Evolutionary conservation across 2,329 filamentous ascomycete species (phyloP), one percentile per base, ranked within the genome.

Genomic region (Coleophoma crateriformis): DNA sequence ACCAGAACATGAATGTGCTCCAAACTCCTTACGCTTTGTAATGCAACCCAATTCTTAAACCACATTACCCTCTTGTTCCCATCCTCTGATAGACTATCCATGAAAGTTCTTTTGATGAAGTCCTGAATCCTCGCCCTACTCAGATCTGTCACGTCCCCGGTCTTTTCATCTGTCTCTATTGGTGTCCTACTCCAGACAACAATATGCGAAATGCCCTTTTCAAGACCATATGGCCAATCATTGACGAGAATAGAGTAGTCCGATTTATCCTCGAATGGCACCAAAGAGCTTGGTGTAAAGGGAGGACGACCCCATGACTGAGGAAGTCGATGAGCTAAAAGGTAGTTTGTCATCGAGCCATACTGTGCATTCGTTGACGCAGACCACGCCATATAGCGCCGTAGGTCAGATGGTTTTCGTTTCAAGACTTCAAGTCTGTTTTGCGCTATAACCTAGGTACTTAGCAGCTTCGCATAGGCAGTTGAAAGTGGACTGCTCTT

Each of bases 1-100:
- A 85, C 78, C 60, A 86, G 64, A 33, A 97, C 82, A 68, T 97
- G 92, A 61, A 96, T 85, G 66, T 96, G 92, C 71, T 96, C 91
- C 43, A 96, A 74, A 3, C 87, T 80, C 60, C 91, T 82, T 39
- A 96, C 87, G 60, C 88, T 95, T 73, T 96, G 95, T 64, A 96
- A 71, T 22, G 84, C 82, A 52, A 82, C 84, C 90, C 90, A 96
- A 61, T 96, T 96, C 77, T 92, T 95, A 71, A 96, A 96, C 90
- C 90, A 97, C 53, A 90, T 65, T 41, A 85, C 80, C 45, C 69
- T 71, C 6, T 74, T 68, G 10, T 20, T 35, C 12, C 20, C 46
- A 27, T 15, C 13, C 13, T 27, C 33, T 47, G 22, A n/a, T 20
- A 43, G 17, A 27, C 17, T 46, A 12, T 22, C 27, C 14, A 14